Evolutionary conservation across 139 green algal species (phyloP), one percentile per base, ranked within the genome.

Genomic region (Chlamydomonas eustigma): DNA sequence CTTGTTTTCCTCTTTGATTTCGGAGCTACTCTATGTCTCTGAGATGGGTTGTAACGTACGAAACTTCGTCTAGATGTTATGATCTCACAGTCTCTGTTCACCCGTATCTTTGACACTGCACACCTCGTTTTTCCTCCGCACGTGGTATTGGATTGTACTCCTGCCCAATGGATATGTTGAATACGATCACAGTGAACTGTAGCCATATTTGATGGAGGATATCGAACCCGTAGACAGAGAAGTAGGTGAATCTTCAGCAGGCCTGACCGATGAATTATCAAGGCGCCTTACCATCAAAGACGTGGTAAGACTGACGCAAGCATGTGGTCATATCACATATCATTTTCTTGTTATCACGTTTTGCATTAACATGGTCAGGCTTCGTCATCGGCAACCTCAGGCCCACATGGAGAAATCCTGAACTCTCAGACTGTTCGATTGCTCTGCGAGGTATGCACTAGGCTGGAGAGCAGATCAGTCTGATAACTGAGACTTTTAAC

Each of bases 381-480:
- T 37, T 39, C 65, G 5, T 38, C 65, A 44, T 24, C 37, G 68
- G 37, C 38, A 3, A 37, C 34, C 22, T 24, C n/a, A 18, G 36
- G 64, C 4, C 3, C 68, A 36, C 35, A 63, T 22, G 38, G 37
- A 34, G 68, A 75, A n/a, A 22, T 75, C 6, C 3, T 32, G 5
- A 4, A 24, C 6, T 6, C 38, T 4, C 68, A 4, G 36, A 34
- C 68, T 12, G 64, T 68, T 52, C 80, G 80, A 6, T 64, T 84
- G 30, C 75, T 81, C 2, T 84, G 80, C 44, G 80, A 84, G 74
- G 79, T 84, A n/a, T n/a, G n/a, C 39, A 50, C 32, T 70, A 3
- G 39, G 4, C 31, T 37, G 2, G 3, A n/a, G 18, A 32, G 28
- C 71, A 68, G 2, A 75, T n/a, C 3, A 35, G 6, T 30, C 6